Percentiles rank a stretch among this genome's conserved stretches.
Conservation (phyloP, 2,329 filamentous ascomycete species). For the Diaporthe helianthi region DNA sequence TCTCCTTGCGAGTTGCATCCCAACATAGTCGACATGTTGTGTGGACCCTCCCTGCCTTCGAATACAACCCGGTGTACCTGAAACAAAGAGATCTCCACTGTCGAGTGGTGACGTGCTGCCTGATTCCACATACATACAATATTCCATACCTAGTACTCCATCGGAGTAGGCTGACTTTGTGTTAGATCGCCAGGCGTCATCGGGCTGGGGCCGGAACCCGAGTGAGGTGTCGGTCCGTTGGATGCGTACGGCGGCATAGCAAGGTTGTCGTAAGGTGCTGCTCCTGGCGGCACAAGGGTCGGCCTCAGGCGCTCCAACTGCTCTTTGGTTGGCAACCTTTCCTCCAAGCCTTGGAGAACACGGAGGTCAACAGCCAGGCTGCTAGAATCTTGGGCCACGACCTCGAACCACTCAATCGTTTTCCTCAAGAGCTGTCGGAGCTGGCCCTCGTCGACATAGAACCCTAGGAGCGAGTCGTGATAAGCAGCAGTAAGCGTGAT, state of each 20-base stretch:
- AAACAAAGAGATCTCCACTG: not conserved
- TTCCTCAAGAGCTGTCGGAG: conserved; percentile 69
- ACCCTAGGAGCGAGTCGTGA: conserved; percentile 66
- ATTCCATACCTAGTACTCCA: conserved; percentile 23
- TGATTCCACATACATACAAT: not conserved
- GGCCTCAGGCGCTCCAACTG: not conserved
- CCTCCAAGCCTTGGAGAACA: conserved; percentile 68
- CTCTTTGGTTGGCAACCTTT: conserved; percentile 46
- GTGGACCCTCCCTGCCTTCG: not conserved
- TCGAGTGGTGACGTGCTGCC: not conserved
- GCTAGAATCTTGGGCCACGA: conserved; percentile 75
- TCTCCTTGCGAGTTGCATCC: not conserved
- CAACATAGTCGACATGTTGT: not conserved
- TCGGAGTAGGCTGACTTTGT: conserved; percentile 26
- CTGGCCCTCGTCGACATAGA: conserved; percentile 61
- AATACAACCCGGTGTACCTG: not conserved
- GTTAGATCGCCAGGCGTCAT: conserved; percentile 28
- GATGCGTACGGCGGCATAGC: conserved; percentile 32
- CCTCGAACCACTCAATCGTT: conserved; percentile 78
- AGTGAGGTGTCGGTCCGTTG: conserved; percentile 26
- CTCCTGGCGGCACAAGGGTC: conserved; percentile 15
- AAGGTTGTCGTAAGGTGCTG: conserved; percentile 36
- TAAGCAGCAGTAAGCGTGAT: conserved; percentile 87
- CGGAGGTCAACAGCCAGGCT: conserved; percentile 76
- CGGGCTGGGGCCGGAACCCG: conserved; percentile 22